These are phyloP conservation scores for Dacryopinax spathularia DNA, from an alignment of 768 basidiomycete species.

Conservation along the genomic window DNA sequence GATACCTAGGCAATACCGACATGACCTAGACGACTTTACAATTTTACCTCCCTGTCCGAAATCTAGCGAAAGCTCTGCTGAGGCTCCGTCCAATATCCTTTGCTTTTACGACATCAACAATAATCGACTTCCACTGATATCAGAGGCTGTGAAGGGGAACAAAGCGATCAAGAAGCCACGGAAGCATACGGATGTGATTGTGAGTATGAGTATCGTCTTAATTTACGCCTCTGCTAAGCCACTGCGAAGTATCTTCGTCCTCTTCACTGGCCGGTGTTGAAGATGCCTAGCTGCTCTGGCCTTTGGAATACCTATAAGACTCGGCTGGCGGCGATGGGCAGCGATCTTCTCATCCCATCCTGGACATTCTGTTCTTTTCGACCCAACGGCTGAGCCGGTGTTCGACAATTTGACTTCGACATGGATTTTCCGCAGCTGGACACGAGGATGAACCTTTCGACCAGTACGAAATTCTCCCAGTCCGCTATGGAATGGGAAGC, in stretches of 20 bases:
- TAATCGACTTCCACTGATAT: background rate
- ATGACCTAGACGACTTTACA: too few relatives aligned
- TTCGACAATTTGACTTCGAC: background rate
- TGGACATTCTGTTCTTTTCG: background rate
- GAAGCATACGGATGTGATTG: background rate
- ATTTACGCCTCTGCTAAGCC: background rate
- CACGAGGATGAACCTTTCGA: background rate
- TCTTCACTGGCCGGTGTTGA: background rate
- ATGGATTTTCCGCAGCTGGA: background rate
- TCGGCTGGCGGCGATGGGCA: background rate
- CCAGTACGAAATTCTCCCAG: background rate
- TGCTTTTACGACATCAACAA: background rate
- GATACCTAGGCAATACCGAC: too few relatives aligned
- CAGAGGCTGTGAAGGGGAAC: conserved; percentile 1
- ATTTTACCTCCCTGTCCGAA: too few relatives aligned
- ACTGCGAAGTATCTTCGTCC: background rate
- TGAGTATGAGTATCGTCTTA: background rate
- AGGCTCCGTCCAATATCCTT: too few relatives aligned
- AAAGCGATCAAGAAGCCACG: background rate
- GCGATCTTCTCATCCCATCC: background rate
- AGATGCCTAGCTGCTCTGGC: background rate
- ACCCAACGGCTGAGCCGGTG: background rate
- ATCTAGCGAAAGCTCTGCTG: too few relatives aligned
- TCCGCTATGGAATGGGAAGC: background rate
- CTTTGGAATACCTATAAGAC: background rate